A percentile compares a stretch with the other conserved stretches of the same genome.
Conservation (phyloP, 140 eudicot genomes). For the Bidens hawaiensis region DNA sequence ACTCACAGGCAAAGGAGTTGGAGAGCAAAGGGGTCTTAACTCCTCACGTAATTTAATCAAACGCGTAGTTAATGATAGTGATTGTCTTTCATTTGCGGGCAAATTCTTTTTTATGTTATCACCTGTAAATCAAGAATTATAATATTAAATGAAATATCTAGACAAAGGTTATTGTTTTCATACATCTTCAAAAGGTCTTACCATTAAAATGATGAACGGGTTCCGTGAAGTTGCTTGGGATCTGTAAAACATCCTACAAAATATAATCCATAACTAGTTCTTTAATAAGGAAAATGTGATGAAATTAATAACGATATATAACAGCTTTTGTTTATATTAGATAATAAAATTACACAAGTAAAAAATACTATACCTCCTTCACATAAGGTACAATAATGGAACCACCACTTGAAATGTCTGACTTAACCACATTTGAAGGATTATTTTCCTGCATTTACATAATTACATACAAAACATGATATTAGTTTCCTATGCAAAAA, state of each 20-base stretch:
- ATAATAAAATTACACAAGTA: too few relatives aligned
- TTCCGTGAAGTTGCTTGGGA: conserved; percentile 5
- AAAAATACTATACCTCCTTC: conserved; percentile 17
- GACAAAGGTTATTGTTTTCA: background rate
- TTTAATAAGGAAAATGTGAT: background rate
- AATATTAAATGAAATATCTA: background rate
- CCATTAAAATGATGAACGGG: conserved; percentile 13
- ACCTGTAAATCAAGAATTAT: conserved; percentile 25
- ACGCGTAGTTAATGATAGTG: conserved; percentile 48
- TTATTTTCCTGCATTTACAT: conserved; percentile 14
- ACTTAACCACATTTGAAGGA: conserved; percentile 5
- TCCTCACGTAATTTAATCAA: background rate
- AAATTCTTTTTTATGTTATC: conserved; percentile 32
- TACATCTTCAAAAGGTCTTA: conserved; percentile 6
- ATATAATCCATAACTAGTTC: background rate
- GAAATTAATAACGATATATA: too few relatives aligned
- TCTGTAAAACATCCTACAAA: conserved; percentile 20
- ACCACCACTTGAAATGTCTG: conserved; percentile 8
- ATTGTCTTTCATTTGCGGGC: conserved; percentile 17
- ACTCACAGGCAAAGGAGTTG: conserved; percentile 39
- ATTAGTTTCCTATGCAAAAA: background rate
- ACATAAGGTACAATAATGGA: background rate
- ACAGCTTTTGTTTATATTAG: too few relatives aligned
- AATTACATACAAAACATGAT: conserved; percentile 1
- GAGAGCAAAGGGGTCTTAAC: conserved; percentile 21